phyloP scores from a whole-genome alignment of 73 alveolate species.

The Paramecium octaurelia region DNA sequence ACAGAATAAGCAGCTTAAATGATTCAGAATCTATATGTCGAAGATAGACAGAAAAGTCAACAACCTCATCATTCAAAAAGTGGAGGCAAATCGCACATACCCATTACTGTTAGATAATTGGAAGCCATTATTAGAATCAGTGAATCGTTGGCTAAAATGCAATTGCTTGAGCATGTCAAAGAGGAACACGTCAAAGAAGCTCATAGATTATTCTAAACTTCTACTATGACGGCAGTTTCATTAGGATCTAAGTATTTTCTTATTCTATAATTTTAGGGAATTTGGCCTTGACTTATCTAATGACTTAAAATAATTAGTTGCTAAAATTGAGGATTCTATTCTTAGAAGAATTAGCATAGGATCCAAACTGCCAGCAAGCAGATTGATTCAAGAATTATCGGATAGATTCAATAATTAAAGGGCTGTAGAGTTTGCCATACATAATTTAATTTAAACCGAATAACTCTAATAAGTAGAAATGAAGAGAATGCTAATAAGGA shows the following conservation, averaged over 20 bases:
- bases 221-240: conserved; percentile 95
- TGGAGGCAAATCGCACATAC: conserved; percentile 86
- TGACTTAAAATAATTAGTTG: conserved; percentile 80
- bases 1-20: conserved; percentile 93
- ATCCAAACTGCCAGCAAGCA: conserved; percentile 81
- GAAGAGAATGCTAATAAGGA: conserved; percentile 85
- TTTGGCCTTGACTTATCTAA: conserved; percentile 75
- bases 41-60: conserved; percentile 85
- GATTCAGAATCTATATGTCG: conserved; percentile 90
- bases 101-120: conserved; percentile 98
- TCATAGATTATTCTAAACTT: conserved; percentile 95
- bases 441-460: conserved; percentile 81
- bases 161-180: conserved; percentile 86
- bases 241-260: conserved; percentile 93
- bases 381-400: conserved; percentile 84
- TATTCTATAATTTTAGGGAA: conserved; percentile 81
- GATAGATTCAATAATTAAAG: conserved; percentile 77
- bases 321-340: conserved; percentile 90
- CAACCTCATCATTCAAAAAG: conserved; percentile 69
- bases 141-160: conserved; percentile 99
- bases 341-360: conserved; percentile 94
- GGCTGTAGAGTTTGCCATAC: conserved; percentile 90
- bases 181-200: conserved; percentile 98
- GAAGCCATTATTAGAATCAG: conserved; percentile 99
- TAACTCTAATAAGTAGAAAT: conserved; percentile 82